These are phyloP conservation scores for Phytophthora multivora DNA, from an alignment of 352 stramenopile species.

Conservation along the genomic window DNA sequence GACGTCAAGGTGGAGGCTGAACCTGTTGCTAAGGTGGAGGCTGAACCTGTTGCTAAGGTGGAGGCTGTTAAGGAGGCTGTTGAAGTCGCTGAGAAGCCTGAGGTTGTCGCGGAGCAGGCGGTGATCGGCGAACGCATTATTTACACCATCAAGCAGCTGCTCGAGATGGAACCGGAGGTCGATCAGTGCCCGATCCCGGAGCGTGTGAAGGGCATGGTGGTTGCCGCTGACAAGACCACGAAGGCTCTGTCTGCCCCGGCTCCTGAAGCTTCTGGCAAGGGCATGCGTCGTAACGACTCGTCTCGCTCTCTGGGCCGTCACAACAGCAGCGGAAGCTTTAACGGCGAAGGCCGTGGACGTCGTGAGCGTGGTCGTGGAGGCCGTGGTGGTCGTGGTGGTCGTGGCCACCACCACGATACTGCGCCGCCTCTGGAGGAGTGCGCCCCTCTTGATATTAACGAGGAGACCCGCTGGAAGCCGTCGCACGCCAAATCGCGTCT, in stretches of 20 bases:
- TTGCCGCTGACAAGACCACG: constrained; percentile 52
- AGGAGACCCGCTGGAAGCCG: constrained; percentile 87
- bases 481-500: constrained; percentile 62
- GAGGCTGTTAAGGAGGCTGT: constrained; percentile 6
- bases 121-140: constrained; percentile 64
- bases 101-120: constrained; percentile 43
- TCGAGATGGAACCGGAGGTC: constrained; percentile 69
- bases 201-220: constrained; percentile 51
- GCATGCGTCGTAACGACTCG: constrained; percentile 48
- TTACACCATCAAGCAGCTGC: constrained; percentile 78
- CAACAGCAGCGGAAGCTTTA: constrained; percentile 46
- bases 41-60: constrained; percentile 5
- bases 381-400: constrained; percentile 46
- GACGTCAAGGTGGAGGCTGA: constrained; percentile 22
- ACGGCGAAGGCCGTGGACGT: constrained; percentile 36
- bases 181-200: constrained; percentile 55
- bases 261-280: constrained; percentile 27
- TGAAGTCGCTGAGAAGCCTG: constrained; percentile 23
- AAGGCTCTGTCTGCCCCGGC: constrained; percentile 44
- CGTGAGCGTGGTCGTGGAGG: constrained; percentile 51
- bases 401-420: constrained; percentile 50
- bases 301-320: constrained; percentile 49
- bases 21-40: constrained; percentile 6
- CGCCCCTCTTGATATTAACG: constrained; percentile 75
- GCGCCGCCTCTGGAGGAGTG: constrained; percentile 65